These are phyloP conservation scores for Globisporangium spiculum DNA, from an alignment of 352 stramenopile genomes.

Conservation along the genomic window DNA sequence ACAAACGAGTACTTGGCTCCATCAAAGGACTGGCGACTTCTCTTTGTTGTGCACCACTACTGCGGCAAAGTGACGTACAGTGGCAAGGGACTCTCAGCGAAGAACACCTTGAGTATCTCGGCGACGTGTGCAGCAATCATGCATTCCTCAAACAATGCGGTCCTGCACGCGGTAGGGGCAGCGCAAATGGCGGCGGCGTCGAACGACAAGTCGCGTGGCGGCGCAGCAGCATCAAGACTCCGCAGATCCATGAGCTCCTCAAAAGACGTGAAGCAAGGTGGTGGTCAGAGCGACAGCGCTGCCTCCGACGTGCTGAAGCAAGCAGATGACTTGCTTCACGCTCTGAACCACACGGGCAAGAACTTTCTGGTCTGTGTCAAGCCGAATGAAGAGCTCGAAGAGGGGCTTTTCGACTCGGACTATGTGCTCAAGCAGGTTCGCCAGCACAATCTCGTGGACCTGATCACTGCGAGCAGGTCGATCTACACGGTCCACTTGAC, in stretches of 20 bases:
- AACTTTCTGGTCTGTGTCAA: slow-evolving; percentile 86
- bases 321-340: slow-evolving; percentile 62
- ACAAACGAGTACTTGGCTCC: slow-evolving; percentile 65
- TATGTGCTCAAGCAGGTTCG: slow-evolving; percentile 76
- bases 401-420: slow-evolving; percentile 60
- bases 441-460: slow-evolving; percentile 60
- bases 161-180: slow-evolving; percentile 64
- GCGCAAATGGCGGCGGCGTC: slow-evolving; percentile 62
- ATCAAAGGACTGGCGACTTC: slow-evolving; percentile 70
- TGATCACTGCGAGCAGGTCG: slow-evolving; percentile 72
- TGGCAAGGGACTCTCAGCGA: slow-evolving; percentile 59
- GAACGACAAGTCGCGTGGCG: slow-evolving; percentile 32
- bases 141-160: slow-evolving; percentile 79
- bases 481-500: slow-evolving; percentile 76
- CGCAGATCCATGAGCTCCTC: slow-evolving; percentile 45
- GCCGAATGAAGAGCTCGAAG: slow-evolving; percentile 58
- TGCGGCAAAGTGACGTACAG: slow-evolving; percentile 74
- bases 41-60: slow-evolving; percentile 77
- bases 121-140: slow-evolving; percentile 80
- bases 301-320: slow-evolving; percentile 63
- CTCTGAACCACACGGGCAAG: slow-evolving; percentile 70
- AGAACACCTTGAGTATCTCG: slow-evolving; percentile 76
- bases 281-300: slow-evolving; percentile 35
- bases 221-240: slow-evolving; percentile 33
- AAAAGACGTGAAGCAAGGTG: slow-evolving; percentile 29